Percentiles rank a stretch among this genome's conserved stretches.
phyloP scores from a whole-genome alignment of 257 asterid species.

The Nyctanthes arbortristis region DNA sequence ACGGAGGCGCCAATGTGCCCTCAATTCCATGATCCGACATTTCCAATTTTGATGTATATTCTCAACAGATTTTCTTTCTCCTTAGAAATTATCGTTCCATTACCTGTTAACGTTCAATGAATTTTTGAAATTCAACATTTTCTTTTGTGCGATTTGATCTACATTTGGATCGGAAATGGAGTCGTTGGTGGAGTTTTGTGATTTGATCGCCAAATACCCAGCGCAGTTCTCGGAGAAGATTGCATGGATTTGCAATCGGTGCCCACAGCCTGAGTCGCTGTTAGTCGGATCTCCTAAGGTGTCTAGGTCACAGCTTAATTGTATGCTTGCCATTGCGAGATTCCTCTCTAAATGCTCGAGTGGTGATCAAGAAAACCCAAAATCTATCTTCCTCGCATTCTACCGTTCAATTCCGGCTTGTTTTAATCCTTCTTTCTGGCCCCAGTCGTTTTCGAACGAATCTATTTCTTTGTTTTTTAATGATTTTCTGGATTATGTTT shows the following conservation, averaged over 20 bases:
- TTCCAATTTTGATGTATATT: too few relatives aligned
- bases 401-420: conserved; percentile 79
- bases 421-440: conserved; percentile 71
- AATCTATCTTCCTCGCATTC: conserved; percentile 68
- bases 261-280: conserved; percentile 74
- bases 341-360: conserved; percentile 71
- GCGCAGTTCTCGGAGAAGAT: conserved; percentile 60
- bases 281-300: conserved; percentile 76
- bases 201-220: conserved; percentile 71
- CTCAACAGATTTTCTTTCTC: too few relatives aligned
- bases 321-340: conserved; percentile 70
- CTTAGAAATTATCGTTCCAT: too few relatives aligned
- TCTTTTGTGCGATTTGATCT: too few relatives aligned
- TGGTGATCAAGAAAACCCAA: conserved; percentile 60
- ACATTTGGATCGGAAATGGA: conserved; percentile 61
- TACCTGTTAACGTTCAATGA: too few relatives aligned
- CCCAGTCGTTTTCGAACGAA: conserved; percentile 68
- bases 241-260: conserved; percentile 87
- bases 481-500: conserved; percentile 60
- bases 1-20: too few relatives aligned
- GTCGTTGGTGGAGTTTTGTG: conserved; percentile 80
- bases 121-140: too few relatives aligned
- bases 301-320: conserved; percentile 86
- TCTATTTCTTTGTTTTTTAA: conserved; percentile 59
- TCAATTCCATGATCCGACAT: too few relatives aligned